Conservation (phyloP, 805 yeast genomes). For the Soucietia sequanensis region DNA sequence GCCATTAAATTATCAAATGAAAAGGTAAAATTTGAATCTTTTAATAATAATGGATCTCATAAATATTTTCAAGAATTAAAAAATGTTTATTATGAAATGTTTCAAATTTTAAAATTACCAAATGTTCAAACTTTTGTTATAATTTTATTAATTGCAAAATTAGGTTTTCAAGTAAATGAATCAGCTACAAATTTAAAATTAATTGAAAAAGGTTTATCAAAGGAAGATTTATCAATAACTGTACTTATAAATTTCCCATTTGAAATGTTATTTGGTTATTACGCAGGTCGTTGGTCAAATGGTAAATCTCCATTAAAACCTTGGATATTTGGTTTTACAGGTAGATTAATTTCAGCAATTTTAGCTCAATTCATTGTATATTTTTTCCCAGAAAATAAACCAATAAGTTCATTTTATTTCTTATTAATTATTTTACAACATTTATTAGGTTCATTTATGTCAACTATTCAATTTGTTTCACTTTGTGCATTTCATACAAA, state of each 20-base stretch:
- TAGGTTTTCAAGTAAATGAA: conserved; percentile 95
- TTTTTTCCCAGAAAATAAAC: conserved; percentile 59
- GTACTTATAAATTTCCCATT: conserved; percentile 95
- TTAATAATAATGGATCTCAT: conserved; percentile 17
- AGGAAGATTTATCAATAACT: conserved; percentile 90
- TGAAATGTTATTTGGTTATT: conserved; percentile 91
- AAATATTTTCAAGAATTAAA: conserved; percentile 31
- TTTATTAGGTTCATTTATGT: conserved; percentile 83
- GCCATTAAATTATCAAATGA: conserved; percentile 26
- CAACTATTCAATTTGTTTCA: conserved; percentile 92
- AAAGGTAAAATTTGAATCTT: conserved; percentile 24
- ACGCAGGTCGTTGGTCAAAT: conserved; percentile 92
- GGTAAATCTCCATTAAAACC: conserved; percentile 77
- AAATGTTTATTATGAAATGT: conserved; percentile 64
- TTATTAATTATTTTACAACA: conserved; percentile 78
- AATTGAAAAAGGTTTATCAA: conserved; percentile 85
- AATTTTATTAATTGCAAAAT: conserved; percentile 75
- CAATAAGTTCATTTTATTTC: conserved; percentile 56
- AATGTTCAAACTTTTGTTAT: conserved; percentile 73
- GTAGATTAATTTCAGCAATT: conserved; percentile 72
- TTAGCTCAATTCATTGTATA: conserved; percentile 73
- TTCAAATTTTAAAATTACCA: conserved; percentile 62
- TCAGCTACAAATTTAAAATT: conserved; percentile 91
- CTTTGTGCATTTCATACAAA: conserved; percentile 93
- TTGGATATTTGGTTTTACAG: conserved; percentile 86